Evolutionary conservation across 2,329 filamentous ascomycete genomes (phyloP).

Genomic region (Fusarium sambucinum): DNA sequence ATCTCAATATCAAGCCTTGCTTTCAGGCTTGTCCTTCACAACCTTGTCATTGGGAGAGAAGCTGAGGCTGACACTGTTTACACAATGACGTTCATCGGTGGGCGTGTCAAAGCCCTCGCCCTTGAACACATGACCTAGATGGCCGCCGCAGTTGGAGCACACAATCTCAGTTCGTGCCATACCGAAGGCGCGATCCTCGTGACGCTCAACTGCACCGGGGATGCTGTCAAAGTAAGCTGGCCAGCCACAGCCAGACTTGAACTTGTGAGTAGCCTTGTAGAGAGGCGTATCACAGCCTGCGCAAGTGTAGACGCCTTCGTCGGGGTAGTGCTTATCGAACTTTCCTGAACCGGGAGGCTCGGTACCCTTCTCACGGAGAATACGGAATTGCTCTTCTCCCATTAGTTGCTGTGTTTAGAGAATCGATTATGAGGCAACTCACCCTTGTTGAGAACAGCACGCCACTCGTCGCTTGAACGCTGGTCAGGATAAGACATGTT

Average conservation of each 20-base stretch:
- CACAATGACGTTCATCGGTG: slow-evolving; percentile 96
- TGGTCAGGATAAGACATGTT: slow-evolving; percentile 83
- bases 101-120: slow-evolving; percentile 86
- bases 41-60: slow-evolving; percentile 76
- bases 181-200: slow-evolving; percentile 80
- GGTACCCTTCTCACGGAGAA: slow-evolving; percentile 92
- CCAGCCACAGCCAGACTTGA: slow-evolving; percentile 97
- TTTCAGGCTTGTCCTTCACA: slow-evolving; percentile 51
- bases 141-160: slow-evolving; percentile 93
- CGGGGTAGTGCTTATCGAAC: slow-evolving; percentile 87
- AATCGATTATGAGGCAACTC: slow-evolving; percentile 32
- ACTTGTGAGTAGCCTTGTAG: slow-evolving; percentile 94
- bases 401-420: slow-evolving; percentile 12
- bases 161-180: slow-evolving; percentile 94
- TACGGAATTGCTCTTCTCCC: slow-evolving; percentile 88
- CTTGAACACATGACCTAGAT: slow-evolving; percentile 95
- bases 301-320: slow-evolving; percentile 84
- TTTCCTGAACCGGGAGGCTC: slow-evolving; percentile 83
- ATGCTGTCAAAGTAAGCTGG: slow-evolving; percentile 97
- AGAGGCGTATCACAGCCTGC: slow-evolving; percentile 87
- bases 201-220: slow-evolving; percentile 87
- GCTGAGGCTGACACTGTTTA: slow-evolving; percentile 91
- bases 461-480: slow-evolving; percentile 88
- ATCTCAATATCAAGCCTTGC: slow-evolving; percentile 50
- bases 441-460: slow-evolving; percentile 77